Conservation (phyloP, 306 rosid genomes). For the Abrus pulchellus region DNA sequence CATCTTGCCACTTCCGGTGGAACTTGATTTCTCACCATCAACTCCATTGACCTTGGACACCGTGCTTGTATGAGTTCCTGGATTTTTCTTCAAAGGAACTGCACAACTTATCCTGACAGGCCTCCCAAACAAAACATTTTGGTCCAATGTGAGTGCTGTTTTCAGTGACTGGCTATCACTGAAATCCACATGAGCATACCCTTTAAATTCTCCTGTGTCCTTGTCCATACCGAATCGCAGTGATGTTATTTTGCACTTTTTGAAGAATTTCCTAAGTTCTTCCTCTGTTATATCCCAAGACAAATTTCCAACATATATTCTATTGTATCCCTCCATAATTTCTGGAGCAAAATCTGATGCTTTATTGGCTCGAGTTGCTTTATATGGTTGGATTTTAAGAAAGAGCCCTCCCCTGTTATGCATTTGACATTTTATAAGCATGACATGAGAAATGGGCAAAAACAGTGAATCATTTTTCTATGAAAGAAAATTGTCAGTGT, state of each 20-base stretch:
- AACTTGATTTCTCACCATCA: conserved; percentile 43
- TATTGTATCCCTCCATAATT: conserved; percentile 83
- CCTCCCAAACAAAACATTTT: conserved; percentile 68
- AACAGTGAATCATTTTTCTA: conserved; percentile 20
- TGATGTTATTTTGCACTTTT: conserved; percentile 67
- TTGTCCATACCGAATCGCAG: conserved; percentile 80
- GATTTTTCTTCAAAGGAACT: conserved; percentile 73
- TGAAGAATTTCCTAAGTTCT: conserved; percentile 70
- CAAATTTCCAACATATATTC: conserved; percentile 88
- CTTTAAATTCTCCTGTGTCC: conserved; percentile 86
- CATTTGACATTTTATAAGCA: conserved; percentile 39
- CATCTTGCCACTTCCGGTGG: conserved; percentile 65
- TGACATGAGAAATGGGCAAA: conserved; percentile 23
- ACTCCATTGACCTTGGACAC: conserved; percentile 35
- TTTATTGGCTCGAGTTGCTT: conserved; percentile 63
- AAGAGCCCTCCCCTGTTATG: conserved; percentile 89
- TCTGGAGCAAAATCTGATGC: conserved; percentile 73
- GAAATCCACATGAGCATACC: conserved; percentile 89
- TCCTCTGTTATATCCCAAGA: conserved; percentile 91
- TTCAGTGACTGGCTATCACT: conserved; percentile 67
- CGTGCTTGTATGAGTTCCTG: conserved; percentile 41
- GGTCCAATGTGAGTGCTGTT: conserved; percentile 78
- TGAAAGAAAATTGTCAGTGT: conserved; percentile 26
- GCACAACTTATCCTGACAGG: conserved; percentile 86
- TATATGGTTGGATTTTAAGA: conserved; percentile 81